Conservation (phyloP, 352 stramenopile species). For the Globisporangium radiosum region DNA sequence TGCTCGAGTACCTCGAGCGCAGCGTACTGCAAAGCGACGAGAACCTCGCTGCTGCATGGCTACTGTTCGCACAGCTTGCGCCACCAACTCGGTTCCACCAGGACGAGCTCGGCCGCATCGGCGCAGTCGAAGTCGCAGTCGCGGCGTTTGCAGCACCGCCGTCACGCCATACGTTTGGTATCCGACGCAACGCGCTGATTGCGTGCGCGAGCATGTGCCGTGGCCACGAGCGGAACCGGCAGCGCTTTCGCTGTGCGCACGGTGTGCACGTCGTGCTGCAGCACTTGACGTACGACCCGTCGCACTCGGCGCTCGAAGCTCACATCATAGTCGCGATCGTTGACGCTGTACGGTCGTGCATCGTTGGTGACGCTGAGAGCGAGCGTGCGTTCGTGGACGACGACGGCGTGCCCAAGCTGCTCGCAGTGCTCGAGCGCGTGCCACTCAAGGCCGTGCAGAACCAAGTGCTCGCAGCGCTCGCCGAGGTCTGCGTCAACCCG, state of each 20-base stretch:
- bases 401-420: constrained; percentile 51
- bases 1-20: constrained; percentile 47
- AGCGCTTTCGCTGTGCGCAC: constrained; percentile 40
- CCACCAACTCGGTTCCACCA: constrained; percentile 26
- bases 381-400: constrained; percentile 53
- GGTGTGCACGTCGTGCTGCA: constrained; percentile 36
- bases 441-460: constrained; percentile 45
- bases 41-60: constrained; percentile 35
- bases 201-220: constrained; percentile 52
- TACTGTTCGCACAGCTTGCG: constrained; percentile 48
- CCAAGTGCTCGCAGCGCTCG: constrained; percentile 53
- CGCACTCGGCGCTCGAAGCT: constrained; percentile 56
- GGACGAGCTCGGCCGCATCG: constrained; percentile 35
- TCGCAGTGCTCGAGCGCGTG: constrained; percentile 44
- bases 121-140: constrained; percentile 44
- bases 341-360: constrained; percentile 55
- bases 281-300: constrained; percentile 40
- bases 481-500: constrained; percentile 68
- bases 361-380: constrained; percentile 45
- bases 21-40: constrained; percentile 28
- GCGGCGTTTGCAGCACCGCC: constrained; percentile 36
- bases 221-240: constrained; percentile 37
- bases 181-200: constrained; percentile 58
- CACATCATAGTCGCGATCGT: constrained; percentile 59
- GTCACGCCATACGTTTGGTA: constrained; percentile 47